Base-by-base conservation (phyloP, 805 yeast species). In the Kuraishia borneana region DNA sequence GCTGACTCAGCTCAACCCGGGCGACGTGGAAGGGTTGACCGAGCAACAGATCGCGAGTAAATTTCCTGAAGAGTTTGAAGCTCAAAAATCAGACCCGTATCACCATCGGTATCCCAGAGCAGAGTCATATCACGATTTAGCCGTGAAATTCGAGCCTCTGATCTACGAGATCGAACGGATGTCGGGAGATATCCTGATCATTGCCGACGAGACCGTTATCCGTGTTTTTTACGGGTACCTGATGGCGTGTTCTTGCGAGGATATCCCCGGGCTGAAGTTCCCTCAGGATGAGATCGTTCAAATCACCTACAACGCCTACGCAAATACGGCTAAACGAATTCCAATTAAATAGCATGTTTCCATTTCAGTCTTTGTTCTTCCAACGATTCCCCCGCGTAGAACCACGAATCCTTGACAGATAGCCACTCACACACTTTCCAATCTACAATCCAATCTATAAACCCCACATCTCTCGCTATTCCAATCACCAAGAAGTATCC, bases 41-140 rank as follows among this genome's bases (percentile, higher is more conserved):
- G 71, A 66, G 21, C 73, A 63, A 12, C 79, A 83, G 51, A 67
- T 89, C 37, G 54, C 65, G 43, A 51, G 53, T 26, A 61, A 63
- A 41, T 84, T 62, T 50, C 92, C 94, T 0, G 67, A 64, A 2
- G 96, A 88, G 43, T 82, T 68, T 50, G 68, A 62, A 40, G 76
- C 70, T 45, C 82, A 75, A 50, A 36, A 58, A 37, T 57, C 64
- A 39, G 96, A 89, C 53, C 96, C 96, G 2, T 92, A 92, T 51
- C 96, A 92, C 56, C 89, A 81, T 51, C 66, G 98, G 39, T 92
- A 73, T 51, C 83, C 95, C 2, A 68, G 97, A 33, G 85, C 94
- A 0, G 99, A 92, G 59, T 83, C 94, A 33, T 92, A 87, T 51
- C 98, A 92, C 56, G 99, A 92, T 56, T 67, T 92, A 37, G 97